phyloP scores from a whole-genome alignment of 2,329 filamentous ascomycete genomes.

The Nigrospora oryzae region DNA sequence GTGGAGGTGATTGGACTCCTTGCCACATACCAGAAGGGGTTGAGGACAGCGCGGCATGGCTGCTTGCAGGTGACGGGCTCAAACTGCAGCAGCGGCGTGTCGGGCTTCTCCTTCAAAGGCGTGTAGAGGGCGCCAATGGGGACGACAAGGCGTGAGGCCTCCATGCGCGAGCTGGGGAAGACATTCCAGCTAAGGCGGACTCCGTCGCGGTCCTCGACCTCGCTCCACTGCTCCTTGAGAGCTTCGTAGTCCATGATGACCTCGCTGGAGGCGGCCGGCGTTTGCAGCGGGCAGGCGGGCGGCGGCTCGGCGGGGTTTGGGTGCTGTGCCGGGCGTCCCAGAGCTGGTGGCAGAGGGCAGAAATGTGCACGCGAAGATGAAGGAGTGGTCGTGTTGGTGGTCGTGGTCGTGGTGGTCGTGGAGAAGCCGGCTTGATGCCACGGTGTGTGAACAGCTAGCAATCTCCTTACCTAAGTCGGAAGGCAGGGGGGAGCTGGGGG shows the following conservation, averaged over 20 bases:
- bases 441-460: too few relatives aligned
- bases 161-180: conserved; percentile 96
- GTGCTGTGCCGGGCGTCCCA: too few relatives aligned
- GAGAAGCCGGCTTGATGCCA: too few relatives aligned
- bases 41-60: conserved; percentile 90
- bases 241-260: conserved; percentile 78
- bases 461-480: too few relatives aligned
- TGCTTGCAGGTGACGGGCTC: conserved; percentile 95
- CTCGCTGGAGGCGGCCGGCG: too few relatives aligned
- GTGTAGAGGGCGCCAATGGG: conserved; percentile 96
- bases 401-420: too few relatives aligned
- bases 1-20: conserved; percentile 2
- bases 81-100: conserved; percentile 84
- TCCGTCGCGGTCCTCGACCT: conserved; percentile 93
- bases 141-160: conserved; percentile 89
- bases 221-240: conserved; percentile 91
- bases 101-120: conserved; percentile 86
- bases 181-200: conserved; percentile 97
- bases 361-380: too few relatives aligned
- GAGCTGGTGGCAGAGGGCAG: too few relatives aligned
- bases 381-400: too few relatives aligned
- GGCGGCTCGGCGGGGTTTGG: too few relatives aligned
- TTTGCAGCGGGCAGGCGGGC: too few relatives aligned
- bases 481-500: too few relatives aligned
- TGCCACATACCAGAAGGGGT: conserved; percentile 78